A percentile compares a stretch with the other conserved stretches of the same genome.
These are phyloP conservation scores for Apiotrichum laibachii DNA, from an alignment of 1,284 basidiomycete genomes.

Conservation along the genomic window DNA sequence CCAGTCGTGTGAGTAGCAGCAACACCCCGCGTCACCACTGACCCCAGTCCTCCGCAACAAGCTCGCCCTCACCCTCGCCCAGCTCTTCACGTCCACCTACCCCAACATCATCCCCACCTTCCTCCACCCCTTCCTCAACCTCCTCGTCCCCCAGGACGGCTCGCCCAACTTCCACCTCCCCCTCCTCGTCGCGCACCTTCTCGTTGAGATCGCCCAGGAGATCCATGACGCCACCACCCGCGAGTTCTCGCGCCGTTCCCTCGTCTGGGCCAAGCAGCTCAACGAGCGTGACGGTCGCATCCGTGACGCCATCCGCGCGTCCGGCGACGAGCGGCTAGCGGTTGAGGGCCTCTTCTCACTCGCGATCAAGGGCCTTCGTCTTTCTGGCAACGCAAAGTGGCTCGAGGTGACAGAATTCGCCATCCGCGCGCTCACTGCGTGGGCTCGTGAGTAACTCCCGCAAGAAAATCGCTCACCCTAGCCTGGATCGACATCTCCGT, in stretches of 20 bases:
- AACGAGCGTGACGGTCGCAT: constrained; percentile 76
- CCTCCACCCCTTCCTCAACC: constrained; percentile 53
- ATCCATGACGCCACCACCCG: constrained; percentile 85
- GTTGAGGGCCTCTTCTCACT: constrained; percentile 84
- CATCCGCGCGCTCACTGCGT: constrained; percentile 84
- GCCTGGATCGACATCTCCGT: constrained; percentile 98
- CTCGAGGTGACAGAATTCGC: constrained; percentile 84
- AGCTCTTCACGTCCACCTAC: constrained; percentile 82
- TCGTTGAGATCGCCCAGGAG: constrained; percentile 88
- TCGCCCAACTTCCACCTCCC: constrained; percentile 63
- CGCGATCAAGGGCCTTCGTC: constrained; percentile 69
- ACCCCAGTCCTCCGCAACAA: constrained; percentile 69
- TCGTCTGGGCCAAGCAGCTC: constrained; percentile 61
- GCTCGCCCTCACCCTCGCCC: constrained; percentile 92
- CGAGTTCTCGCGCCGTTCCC: constrained; percentile 29
- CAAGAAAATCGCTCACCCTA: constrained; percentile 45
- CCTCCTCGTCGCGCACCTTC: constrained; percentile 78
- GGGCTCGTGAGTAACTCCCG: constrained; percentile 73
- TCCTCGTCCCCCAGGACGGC: constrained; percentile 39
- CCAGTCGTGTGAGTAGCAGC: constrained; percentile 41
- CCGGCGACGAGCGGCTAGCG: constrained; percentile 76
- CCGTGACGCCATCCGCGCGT: constrained; percentile 81
- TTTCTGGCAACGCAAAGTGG: constrained; percentile 57
- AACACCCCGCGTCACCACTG: constrained; percentile 1
- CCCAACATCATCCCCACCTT: constrained; percentile 45